phyloP scores from a whole-genome alignment of 75 land plant species.

The Cryptomeria japonica region DNA sequence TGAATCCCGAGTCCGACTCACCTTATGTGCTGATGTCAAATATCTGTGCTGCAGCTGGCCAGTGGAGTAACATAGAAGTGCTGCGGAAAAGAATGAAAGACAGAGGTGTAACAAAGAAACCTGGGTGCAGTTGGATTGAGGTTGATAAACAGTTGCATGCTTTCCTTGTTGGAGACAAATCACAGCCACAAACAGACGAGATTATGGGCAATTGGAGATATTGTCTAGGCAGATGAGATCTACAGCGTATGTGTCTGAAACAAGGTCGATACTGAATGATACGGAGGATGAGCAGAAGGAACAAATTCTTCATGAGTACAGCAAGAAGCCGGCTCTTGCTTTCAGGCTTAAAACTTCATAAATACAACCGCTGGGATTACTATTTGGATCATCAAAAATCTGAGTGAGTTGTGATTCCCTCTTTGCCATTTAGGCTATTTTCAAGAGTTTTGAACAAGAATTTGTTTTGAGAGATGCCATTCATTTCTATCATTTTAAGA shows the following conservation, averaged over 20 bases:
- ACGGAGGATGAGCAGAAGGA: slow-evolving; percentile 11
- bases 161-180: slow-evolving; percentile 34
- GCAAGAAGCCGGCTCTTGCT: background rate
- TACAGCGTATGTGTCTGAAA: slow-evolving; percentile 15
- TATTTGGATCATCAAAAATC: background rate
- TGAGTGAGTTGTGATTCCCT: background rate
- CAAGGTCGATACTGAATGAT: slow-evolving; percentile 14
- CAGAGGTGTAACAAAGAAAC: slow-evolving; percentile 26
- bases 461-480: background rate
- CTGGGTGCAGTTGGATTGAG: slow-evolving; percentile 57
- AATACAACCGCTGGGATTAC: background rate
- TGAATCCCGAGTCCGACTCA: slow-evolving; percentile 43
- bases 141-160: slow-evolving; percentile 29
- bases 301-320: background rate
- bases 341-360: background rate
- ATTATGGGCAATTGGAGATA: slow-evolving; percentile 18
- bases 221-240: slow-evolving; percentile 10
- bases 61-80: slow-evolving; percentile 41
- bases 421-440: slow-evolving; percentile 7
- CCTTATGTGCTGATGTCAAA: slow-evolving; percentile 53
- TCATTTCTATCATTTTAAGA: slow-evolving; percentile 5
- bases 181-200: slow-evolving; percentile 26
- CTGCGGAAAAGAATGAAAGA: slow-evolving; percentile 31
- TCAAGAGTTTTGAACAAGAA: background rate
- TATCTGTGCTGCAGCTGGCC: slow-evolving; percentile 48